A percentile compares a stretch with the other conserved stretches of the same genome.
These are phyloP conservation scores for Boletus pseudopeckii DNA, from an alignment of 768 basidiomycete genomes.

Conservation along the genomic window DNA sequence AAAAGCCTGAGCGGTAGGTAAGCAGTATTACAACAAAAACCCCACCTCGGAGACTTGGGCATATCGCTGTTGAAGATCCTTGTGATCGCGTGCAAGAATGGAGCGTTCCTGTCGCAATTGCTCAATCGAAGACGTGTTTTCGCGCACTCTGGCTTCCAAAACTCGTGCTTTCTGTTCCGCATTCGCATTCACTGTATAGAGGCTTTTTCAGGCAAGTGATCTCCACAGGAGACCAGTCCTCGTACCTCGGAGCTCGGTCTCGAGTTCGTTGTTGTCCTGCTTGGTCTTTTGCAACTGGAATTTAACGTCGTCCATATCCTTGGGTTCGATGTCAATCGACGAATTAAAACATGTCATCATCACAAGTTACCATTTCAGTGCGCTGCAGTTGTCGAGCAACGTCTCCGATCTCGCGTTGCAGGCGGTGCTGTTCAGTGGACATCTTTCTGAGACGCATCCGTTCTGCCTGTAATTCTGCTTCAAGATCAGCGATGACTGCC, in stretches of 20 bases:
- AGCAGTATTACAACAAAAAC: neutral
- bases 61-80: slow-evolving; percentile 66
- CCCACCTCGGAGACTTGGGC: slow-evolving; percentile 65
- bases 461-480: slow-evolving; percentile 68
- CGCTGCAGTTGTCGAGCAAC: slow-evolving; percentile 62
- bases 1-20: neutral
- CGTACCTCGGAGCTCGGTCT: slow-evolving; percentile 69
- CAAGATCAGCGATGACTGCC: slow-evolving; percentile 61
- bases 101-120: slow-evolving; percentile 76
- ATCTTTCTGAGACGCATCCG: slow-evolving; percentile 61
- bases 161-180: slow-evolving; percentile 72
- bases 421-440: slow-evolving; percentile 57
- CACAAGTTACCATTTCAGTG: slow-evolving; percentile 60
- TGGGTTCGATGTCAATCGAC: slow-evolving; percentile 2
- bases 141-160: slow-evolving; percentile 62
- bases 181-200: slow-evolving; percentile 51
- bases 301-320: slow-evolving; percentile 82
- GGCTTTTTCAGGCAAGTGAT: neutral
- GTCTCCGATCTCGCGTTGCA: slow-evolving; percentile 63
- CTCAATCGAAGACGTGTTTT: slow-evolving; percentile 69
- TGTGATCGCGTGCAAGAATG: slow-evolving; percentile 64
- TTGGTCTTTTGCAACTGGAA: slow-evolving; percentile 65
- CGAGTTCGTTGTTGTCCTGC: slow-evolving; percentile 69
- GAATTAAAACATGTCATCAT: neutral
- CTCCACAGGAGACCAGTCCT: neutral